These are phyloP conservation scores for Coriaria nepalensis DNA, from an alignment of 306 rosid genomes.

Conservation along the genomic window DNA sequence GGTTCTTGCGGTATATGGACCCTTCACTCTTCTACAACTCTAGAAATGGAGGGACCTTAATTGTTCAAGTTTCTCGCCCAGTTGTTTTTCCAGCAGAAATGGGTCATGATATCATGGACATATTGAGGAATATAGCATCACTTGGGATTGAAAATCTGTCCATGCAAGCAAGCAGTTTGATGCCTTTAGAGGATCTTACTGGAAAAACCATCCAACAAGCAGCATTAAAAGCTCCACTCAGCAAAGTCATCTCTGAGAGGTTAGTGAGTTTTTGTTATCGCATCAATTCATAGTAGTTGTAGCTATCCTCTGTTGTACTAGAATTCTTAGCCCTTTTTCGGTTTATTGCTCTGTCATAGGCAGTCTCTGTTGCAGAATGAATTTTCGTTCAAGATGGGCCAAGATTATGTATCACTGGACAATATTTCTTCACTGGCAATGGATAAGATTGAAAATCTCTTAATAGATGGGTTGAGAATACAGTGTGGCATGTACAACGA, in stretches of 20 bases:
- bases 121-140: constrained; percentile 37
- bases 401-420: constrained; percentile 26
- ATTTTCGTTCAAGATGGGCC: constrained; percentile 13
- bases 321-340: constrained; percentile 8
- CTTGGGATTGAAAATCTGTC: constrained; percentile 36
- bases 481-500: constrained; percentile 41
- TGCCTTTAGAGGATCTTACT: constrained; percentile 53
- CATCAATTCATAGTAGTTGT: not conserved
- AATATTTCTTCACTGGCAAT: constrained; percentile 35
- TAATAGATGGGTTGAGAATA: constrained; percentile 61
- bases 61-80: constrained; percentile 52
- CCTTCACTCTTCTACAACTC: constrained; percentile 45
- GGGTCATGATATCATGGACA: constrained; percentile 55
- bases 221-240: constrained; percentile 13
- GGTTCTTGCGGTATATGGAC: constrained; percentile 55
- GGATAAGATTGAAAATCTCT: constrained; percentile 39
- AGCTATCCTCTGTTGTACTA: constrained; percentile 2
- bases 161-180: constrained; percentile 21
- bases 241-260: constrained; percentile 24
- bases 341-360: constrained; percentile 26
- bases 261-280: constrained; percentile 15
- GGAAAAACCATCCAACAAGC: constrained; percentile 53
- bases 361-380: constrained; percentile 16
- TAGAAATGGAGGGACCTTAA: constrained; percentile 41
- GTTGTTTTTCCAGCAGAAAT: constrained; percentile 49